Base-by-base conservation (phyloP, 306 rosid genomes). In the Quercus parvula region DNA sequence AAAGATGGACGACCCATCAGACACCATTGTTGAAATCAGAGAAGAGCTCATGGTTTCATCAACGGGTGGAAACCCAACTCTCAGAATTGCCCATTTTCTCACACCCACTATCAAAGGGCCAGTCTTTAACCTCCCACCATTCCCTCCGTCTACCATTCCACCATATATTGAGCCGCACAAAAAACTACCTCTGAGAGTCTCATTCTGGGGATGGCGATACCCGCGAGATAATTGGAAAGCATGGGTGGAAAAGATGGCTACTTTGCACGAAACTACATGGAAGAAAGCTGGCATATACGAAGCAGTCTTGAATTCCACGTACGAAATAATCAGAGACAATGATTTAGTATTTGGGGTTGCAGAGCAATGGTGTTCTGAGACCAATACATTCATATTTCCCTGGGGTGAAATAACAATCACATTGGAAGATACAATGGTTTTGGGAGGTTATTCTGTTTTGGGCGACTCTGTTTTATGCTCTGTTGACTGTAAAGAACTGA, bases 331-430 rank as follows among this genome's bases (percentile, higher is more conserved):
- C 4, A 81, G n/a, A 69, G 25, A 78, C 15, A 35, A 27, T 2
- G 46, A 79, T 35, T 73, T 88, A 78, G 3, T 66, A 3, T 28
- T 38, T 67, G 81, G 83, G 72, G 46, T 86, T 70, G 84, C 79
- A 0, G 89, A 88, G 85, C 86, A 68, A 19, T 86, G 89, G 90
- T 71, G 85, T 74, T n/a, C 74, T 55, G n/a, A 78, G 69, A 87
- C 89, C 8, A 90, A 87, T 1, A 85, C 87, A 0, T 85, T 87
- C 13, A 27, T 86, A 18, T 90, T 88, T 62, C 81, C 91, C 0
- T 88, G 92, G 90, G 91, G 78, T 38, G 92, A 86, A 79, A 85
- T 86, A 13, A 85, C 92, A 0, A 80, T 90, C 72, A 87, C 92
- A 0, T 76, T 91, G 83, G 92, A 91, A 75, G 95, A 91, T 79